Percentiles rank a stretch among this genome's conserved stretches.
phyloP scores from a whole-genome alignment of 164 flowering plant genomes.

The Taxillus chinensis region DNA sequence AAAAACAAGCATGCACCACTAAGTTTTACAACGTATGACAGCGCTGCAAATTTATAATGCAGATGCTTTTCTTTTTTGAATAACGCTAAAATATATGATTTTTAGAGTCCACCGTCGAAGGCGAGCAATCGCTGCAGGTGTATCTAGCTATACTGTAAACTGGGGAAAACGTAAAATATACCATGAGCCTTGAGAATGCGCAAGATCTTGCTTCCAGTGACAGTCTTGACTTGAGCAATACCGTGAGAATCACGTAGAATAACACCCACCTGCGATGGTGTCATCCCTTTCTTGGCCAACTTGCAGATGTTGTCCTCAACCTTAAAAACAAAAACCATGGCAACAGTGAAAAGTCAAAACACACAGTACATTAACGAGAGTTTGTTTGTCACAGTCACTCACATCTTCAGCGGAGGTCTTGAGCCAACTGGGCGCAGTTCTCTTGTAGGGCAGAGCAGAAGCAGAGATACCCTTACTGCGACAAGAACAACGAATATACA shows the following conservation, averaged over 20 bases:
- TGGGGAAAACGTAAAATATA: slow-evolving; percentile 9
- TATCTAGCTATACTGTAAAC: too few relatives aligned
- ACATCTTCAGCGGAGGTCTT: slow-evolving; percentile 35
- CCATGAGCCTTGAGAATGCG: slow-evolving; percentile 89
- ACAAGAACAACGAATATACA: not conserved
- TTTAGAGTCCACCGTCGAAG: too few relatives aligned
- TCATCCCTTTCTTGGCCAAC: slow-evolving; percentile 83
- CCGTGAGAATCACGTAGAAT: slow-evolving; percentile 93
- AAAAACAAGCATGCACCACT: too few relatives aligned
- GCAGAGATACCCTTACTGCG: slow-evolving; percentile 82
- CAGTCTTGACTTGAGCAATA: slow-evolving; percentile 79
- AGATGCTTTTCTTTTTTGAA: too few relatives aligned
- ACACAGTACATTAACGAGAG: not conserved
- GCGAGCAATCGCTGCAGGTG: too few relatives aligned
- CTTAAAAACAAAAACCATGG: slow-evolving; percentile 17
- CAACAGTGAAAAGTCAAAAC: not conserved
- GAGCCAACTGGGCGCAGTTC: slow-evolving; percentile 64
- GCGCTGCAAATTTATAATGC: too few relatives aligned
- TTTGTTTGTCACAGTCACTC: not conserved
- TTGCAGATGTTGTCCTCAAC: slow-evolving; percentile 89
- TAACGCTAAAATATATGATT: too few relatives aligned
- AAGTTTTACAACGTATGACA: too few relatives aligned
- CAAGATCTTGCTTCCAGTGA: slow-evolving; percentile 83
- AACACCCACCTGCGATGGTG: slow-evolving; percentile 94
- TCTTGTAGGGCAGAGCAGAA: slow-evolving; percentile 77